These are phyloP conservation scores for Yamadazyma phyllophila DNA, from an alignment of 805 yeast genomes.

Conservation along the genomic window DNA sequence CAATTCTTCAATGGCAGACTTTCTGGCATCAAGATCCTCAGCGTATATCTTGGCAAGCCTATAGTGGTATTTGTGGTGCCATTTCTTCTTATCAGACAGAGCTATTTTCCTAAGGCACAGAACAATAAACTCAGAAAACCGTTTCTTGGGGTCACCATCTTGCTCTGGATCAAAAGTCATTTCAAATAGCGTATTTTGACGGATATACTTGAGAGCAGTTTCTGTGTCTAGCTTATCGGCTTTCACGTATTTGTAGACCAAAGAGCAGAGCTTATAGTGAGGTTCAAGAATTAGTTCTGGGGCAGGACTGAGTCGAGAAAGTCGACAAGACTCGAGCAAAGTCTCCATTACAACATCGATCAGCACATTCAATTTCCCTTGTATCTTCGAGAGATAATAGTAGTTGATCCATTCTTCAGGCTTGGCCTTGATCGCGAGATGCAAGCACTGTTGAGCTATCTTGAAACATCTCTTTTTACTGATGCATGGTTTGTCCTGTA, in stretches of 20 bases:
- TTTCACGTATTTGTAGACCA: conserved; percentile 55
- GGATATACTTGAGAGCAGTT: conserved; percentile 41
- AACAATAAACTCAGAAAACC: conserved; percentile 41
- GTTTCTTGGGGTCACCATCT: conserved; percentile 7
- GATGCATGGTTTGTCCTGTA: conserved; percentile 21
- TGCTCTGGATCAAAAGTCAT: conserved; percentile 1
- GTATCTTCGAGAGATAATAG: conserved; percentile 58
- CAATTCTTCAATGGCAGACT: conserved; percentile 64
- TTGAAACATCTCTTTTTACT: conserved; percentile 30
- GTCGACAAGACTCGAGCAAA: conserved; percentile 43
- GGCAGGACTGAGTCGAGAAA: conserved; percentile 32
- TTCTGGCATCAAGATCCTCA: conserved; percentile 51
- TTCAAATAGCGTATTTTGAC: conserved; percentile 24
- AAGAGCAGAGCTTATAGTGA: conserved; percentile 61
- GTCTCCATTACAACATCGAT: conserved; percentile 37
- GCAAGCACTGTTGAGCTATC: conserved; percentile 42
- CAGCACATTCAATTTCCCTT: conserved; percentile 44
- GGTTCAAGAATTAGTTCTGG: conserved; percentile 72
- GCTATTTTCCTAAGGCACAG: conserved; percentile 47
- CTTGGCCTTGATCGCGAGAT: conserved; percentile 44
- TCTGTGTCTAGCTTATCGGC: conserved; percentile 28
- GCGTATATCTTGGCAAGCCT: conserved; percentile 62
- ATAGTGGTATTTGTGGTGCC: conserved; percentile 88
- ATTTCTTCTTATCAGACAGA: conserved; percentile 69
- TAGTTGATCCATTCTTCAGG: conserved; percentile 59